A percentile compares a stretch with the other conserved stretches of the same genome.
phyloP scores from a whole-genome alignment of 306 rosid species.

The Quercus cerris region DNA sequence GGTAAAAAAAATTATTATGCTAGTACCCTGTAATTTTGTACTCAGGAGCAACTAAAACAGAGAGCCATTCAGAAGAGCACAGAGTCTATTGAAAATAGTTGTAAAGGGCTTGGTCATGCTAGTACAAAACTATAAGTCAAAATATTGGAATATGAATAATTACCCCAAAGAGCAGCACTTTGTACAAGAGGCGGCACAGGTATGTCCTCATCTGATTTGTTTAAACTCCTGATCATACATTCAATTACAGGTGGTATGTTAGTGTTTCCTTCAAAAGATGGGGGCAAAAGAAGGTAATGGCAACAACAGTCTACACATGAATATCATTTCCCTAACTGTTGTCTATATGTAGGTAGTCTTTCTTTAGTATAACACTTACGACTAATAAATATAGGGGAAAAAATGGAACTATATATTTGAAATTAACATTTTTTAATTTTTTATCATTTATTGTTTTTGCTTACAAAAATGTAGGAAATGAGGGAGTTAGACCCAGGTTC shows the following conservation, averaged over 20 bases:
- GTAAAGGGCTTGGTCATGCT: too few relatives aligned
- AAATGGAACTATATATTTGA: too few relatives aligned
- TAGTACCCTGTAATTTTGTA: too few relatives aligned
- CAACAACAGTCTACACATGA: neutral
- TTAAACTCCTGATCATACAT: constrained; percentile 60
- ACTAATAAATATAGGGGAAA: too few relatives aligned
- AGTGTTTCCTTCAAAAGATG: neutral
- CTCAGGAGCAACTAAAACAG: neutral
- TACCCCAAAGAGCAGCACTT: constrained; percentile 84
- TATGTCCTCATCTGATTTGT: constrained; percentile 85
- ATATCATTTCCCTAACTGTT: too few relatives aligned
- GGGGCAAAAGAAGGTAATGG: neutral
- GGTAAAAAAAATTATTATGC: neutral
- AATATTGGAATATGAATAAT: neutral
- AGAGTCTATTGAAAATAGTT: neutral
- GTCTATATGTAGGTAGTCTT: too few relatives aligned
- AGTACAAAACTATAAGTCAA: neutral
- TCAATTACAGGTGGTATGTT: neutral
- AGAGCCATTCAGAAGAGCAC: neutral
- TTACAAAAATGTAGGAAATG: too few relatives aligned
- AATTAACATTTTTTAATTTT: too few relatives aligned
- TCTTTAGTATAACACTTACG: too few relatives aligned
- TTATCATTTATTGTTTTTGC: too few relatives aligned
- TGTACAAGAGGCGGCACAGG: constrained; percentile 91
- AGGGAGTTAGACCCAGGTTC: too few relatives aligned